Conservation (phyloP, 2,329 filamentous ascomycete species). For the Neonectria faginata region DNA sequence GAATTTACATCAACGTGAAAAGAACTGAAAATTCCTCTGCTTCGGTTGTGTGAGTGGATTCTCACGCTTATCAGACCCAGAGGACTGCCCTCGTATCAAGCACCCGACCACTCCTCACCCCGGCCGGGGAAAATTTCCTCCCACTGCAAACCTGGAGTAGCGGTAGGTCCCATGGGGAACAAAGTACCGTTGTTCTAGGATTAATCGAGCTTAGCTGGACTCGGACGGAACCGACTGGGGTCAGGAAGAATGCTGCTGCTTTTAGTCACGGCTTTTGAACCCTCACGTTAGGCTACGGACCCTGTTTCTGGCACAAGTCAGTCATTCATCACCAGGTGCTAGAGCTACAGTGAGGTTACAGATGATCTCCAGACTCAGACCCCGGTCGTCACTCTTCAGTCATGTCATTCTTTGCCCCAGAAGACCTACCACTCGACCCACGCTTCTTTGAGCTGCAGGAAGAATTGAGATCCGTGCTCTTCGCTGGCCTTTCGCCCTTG, state of each 20-base stretch:
- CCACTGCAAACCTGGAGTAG: neutral
- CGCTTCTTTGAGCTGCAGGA: slow-evolving; percentile 59
- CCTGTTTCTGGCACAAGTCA: slow-evolving; percentile 7
- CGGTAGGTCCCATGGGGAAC: neutral
- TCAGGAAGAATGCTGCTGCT: neutral
- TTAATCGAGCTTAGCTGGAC: slow-evolving; percentile 1
- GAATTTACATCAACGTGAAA: neutral
- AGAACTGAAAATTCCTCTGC: too few relatives aligned
- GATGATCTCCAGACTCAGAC: neutral
- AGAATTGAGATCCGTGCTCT: slow-evolving; percentile 57
- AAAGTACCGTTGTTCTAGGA: neutral
- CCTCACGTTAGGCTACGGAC: slow-evolving; percentile 7
- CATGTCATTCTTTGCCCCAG: slow-evolving; percentile 41
- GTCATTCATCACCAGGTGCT: neutral
- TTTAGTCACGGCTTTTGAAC: neutral
- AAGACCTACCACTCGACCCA: slow-evolving; percentile 53
- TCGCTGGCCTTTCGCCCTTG: slow-evolving; percentile 48
- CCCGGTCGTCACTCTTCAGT: neutral
- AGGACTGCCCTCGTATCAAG: neutral
- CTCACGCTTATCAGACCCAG: neutral
- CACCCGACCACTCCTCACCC: neutral
- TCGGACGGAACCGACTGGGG: neutral
- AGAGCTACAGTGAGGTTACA: neutral
- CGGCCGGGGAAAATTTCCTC: neutral
- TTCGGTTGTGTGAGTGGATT: neutral